Conservation (phyloP, 306 rosid species). For the Arachis stenosperma region DNA sequence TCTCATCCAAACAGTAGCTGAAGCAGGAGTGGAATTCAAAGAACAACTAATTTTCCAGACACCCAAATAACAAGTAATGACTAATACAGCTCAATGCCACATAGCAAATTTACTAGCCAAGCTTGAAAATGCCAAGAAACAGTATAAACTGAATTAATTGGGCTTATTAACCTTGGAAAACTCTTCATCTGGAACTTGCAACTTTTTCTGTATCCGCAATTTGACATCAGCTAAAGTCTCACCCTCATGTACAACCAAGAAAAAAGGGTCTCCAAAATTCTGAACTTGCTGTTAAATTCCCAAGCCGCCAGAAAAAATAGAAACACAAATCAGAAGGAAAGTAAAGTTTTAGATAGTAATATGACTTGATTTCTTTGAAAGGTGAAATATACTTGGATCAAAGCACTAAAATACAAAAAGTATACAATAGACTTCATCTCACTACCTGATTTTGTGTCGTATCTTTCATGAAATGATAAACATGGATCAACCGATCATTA, state of each 20-base stretch:
- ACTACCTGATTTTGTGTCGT: constrained; percentile 75
- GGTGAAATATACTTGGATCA: background rate
- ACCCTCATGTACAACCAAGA: constrained; percentile 79
- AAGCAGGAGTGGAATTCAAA: background rate
- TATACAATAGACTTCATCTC: constrained; percentile 21
- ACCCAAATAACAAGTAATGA: background rate
- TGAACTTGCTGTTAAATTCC: constrained; percentile 71
- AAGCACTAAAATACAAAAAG: background rate
- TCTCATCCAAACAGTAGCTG: background rate
- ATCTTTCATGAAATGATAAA: constrained; percentile 85
- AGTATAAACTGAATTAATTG: background rate
- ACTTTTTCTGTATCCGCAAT: constrained; percentile 78
- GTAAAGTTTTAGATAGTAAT: background rate
- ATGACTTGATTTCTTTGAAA: constrained; percentile 16
- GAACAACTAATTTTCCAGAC: background rate
- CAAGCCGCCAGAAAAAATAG: constrained; percentile 4
- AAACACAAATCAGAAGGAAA: constrained; percentile 2
- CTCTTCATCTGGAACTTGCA: constrained; percentile 88
- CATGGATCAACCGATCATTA: constrained; percentile 85
- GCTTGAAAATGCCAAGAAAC: constrained; percentile 22
- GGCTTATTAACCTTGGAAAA: constrained; percentile 64
- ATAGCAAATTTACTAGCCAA: constrained; percentile 13
- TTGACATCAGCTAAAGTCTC: constrained; percentile 87
- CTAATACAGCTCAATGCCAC: constrained; percentile 7
- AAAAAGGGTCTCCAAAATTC: constrained; percentile 93